Percentiles rank a stretch among this genome's conserved stretches.
phyloP scores from a whole-genome alignment of 305 asterid species.

The Fraxinus greggii region DNA sequence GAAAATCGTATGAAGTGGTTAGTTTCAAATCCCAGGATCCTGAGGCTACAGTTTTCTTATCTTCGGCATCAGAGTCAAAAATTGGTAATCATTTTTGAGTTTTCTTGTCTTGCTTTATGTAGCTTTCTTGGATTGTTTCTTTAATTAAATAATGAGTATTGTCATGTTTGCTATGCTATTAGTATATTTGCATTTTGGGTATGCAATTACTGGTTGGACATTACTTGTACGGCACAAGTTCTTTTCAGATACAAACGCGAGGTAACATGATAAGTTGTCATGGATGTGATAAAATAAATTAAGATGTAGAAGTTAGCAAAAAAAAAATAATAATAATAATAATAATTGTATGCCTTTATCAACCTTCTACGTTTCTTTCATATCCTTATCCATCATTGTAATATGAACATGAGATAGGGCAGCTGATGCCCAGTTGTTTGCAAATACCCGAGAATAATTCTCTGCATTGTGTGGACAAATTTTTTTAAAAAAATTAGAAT shows the following conservation, averaged over 20 bases:
- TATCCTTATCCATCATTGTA: not conserved
- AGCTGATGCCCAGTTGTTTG: not conserved
- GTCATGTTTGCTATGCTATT: not conserved
- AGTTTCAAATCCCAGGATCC: constrained; percentile 49
- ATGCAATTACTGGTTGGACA: not conserved
- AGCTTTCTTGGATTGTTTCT: not conserved
- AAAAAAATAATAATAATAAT: not conserved
- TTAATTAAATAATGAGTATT: not conserved
- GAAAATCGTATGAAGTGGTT: constrained; percentile 64
- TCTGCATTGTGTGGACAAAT: not conserved
- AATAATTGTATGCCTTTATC: not conserved
- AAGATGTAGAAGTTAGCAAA: not conserved
- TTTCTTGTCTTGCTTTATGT: not conserved
- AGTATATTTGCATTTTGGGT: not conserved
- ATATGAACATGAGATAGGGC: not conserved
- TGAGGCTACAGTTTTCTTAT: constrained; percentile 48
- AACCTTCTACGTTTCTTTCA: not conserved
- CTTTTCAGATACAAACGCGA: not conserved
- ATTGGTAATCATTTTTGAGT: constrained; percentile 37
- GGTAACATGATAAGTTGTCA: not conserved
- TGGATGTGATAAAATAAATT: not conserved
- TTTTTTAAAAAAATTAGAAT: not conserved
- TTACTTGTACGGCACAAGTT: not conserved
- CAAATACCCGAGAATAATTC: not conserved
- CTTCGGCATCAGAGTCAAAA: constrained; percentile 52